phyloP scores from a whole-genome alignment of 768 basidiomycete genomes.

The Tulasnella sp. region DNA sequence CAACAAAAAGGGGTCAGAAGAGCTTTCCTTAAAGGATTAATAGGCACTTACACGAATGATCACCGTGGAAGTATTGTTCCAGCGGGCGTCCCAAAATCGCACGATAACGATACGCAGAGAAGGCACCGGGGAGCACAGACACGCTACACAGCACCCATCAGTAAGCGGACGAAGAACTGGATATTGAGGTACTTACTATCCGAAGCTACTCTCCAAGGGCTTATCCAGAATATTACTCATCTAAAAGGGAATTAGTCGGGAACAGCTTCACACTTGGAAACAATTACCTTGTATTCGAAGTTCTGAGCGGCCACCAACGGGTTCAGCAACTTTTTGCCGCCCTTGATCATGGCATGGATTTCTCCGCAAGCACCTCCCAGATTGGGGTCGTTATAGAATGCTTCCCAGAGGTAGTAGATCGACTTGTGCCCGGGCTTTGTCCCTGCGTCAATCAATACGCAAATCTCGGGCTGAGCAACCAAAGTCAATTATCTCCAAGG shows the following conservation, averaged over 20 bases:
- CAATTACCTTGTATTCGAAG: slow-evolving; percentile 64
- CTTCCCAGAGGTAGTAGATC: slow-evolving; percentile 92
- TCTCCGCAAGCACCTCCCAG: slow-evolving; percentile 87
- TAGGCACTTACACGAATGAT: slow-evolving; percentile 30
- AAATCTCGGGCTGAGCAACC: slow-evolving; percentile 62
- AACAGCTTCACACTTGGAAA: background rate
- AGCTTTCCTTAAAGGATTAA: background rate
- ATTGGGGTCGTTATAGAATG: slow-evolving; percentile 67
- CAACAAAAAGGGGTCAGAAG: background rate
- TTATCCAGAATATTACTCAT: slow-evolving; percentile 98
- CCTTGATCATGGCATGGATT: slow-evolving; percentile 94
- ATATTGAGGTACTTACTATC: slow-evolving; percentile 37
- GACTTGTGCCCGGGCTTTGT: slow-evolving; percentile 95
- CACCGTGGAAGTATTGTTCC: slow-evolving; percentile 40
- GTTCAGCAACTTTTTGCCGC: slow-evolving; percentile 81
- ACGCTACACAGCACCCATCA: slow-evolving; percentile 30
- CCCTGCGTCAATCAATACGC: slow-evolving; percentile 87
- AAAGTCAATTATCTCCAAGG: background rate
- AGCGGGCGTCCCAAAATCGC: slow-evolving; percentile 79
- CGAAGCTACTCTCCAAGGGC: slow-evolving; percentile 89
- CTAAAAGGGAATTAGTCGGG: slow-evolving; percentile 30
- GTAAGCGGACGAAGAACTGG: background rate
- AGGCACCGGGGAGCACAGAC: slow-evolving; percentile 89
- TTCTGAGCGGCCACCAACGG: slow-evolving; percentile 86
- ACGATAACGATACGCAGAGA: slow-evolving; percentile 89